A percentile compares a stretch with the other conserved stretches of the same genome.
Evolutionary conservation across 1,139 yeast species (phyloP).

Genomic region (Nakaseomyces uthaithaninus): DNA sequence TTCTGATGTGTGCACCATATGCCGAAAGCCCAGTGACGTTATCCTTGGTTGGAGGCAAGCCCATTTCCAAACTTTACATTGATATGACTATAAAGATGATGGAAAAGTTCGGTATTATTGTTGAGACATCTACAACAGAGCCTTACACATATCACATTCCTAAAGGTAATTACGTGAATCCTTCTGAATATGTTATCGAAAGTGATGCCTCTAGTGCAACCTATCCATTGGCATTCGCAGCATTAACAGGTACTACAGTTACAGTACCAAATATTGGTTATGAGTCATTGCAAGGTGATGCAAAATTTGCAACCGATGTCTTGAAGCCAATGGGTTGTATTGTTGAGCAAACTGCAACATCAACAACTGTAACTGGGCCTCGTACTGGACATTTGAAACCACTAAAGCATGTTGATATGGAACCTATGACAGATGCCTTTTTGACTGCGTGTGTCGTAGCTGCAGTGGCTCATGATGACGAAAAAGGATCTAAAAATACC

Average conservation of each 20-base stretch:
- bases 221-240: constrained; percentile 95
- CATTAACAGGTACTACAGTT: constrained; percentile 89
- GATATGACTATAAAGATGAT: constrained; percentile 97
- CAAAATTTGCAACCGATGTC: constrained; percentile 90
- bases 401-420: constrained; percentile 81
- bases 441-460: constrained; percentile 96
- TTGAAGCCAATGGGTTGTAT: constrained; percentile 90
- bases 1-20: constrained; percentile 96
- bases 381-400: constrained; percentile 60
- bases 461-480: constrained; percentile 54
- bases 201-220: constrained; percentile 99
- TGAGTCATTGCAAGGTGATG: constrained; percentile 91
- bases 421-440: constrained; percentile 99
- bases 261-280: constrained; percentile 93
- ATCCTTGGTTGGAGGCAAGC: constrained; percentile 89
- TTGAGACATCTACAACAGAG: constrained; percentile 62
- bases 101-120: constrained; percentile 79
- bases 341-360: constrained; percentile 70
- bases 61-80: constrained; percentile 89
- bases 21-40: constrained; percentile 83
- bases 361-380: constrained; percentile 92
- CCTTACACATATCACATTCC: constrained; percentile 87
- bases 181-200: constrained; percentile 78
- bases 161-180: constrained; percentile 69
- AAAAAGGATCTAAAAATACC: constrained; percentile 34